phyloP scores from a whole-genome alignment of 345 rosid genomes.

The Melastoma malabathricum region DNA sequence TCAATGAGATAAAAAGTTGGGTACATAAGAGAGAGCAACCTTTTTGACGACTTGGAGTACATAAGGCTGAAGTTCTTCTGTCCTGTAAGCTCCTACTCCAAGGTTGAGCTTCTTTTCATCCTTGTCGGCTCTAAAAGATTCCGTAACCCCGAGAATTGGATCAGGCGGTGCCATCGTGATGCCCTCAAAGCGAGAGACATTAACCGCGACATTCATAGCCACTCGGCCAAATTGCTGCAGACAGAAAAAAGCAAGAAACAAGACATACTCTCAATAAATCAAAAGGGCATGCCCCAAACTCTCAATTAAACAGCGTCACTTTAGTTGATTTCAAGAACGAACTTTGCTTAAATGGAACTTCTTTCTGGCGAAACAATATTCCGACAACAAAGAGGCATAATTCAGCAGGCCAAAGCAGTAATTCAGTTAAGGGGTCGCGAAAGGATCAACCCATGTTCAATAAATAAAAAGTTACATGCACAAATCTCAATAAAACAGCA shows the following conservation, averaged over 20 bases:
- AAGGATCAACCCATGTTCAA: too few relatives aligned
- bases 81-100: slow-evolving; percentile 95
- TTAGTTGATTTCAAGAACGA: too few relatives aligned
- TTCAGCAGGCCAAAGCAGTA: too few relatives aligned
- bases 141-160: slow-evolving; percentile 94
- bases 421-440: too few relatives aligned
- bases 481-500: too few relatives aligned
- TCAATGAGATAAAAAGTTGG: background rate
- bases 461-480: too few relatives aligned
- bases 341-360: too few relatives aligned
- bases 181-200: slow-evolving; percentile 74
- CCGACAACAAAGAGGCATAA: too few relatives aligned
- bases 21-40: slow-evolving; percentile 20
- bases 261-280: too few relatives aligned
- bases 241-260: background rate
- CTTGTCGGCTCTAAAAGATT: slow-evolving; percentile 80
- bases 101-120: slow-evolving; percentile 80
- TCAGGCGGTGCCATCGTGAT: slow-evolving; percentile 95
- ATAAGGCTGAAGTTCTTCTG: slow-evolving; percentile 89
- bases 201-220: slow-evolving; percentile 49
- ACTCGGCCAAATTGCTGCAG: slow-evolving; percentile 52
- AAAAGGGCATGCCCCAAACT: too few relatives aligned
- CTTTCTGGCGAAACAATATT: too few relatives aligned
- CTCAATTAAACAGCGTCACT: too few relatives aligned
- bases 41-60: slow-evolving; percentile 93